phyloP scores from a whole-genome alignment of 2,329 filamentous ascomycete species.

The Fusarium fujikuroi region DNA sequence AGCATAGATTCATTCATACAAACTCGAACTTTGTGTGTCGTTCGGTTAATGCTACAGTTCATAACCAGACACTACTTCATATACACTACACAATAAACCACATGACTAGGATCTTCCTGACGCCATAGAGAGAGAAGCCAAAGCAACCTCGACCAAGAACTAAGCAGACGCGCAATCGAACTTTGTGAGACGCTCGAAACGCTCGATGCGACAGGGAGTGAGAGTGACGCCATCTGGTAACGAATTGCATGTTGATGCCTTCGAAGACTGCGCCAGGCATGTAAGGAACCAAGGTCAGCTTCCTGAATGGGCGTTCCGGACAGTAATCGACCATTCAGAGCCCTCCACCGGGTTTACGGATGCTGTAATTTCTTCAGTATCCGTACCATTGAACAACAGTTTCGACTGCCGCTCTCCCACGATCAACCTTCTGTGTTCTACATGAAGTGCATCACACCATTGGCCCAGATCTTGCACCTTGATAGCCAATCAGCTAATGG shows the following conservation, averaged over 20 bases:
- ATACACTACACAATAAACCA: constrained; percentile 11
- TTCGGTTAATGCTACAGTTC: constrained; percentile 8
- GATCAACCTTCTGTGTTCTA: constrained; percentile 17
- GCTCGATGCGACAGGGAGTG: constrained; percentile 30
- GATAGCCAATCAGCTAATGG: constrained; percentile 33
- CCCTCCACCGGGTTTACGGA: constrained; percentile 17
- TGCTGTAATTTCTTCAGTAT: constrained; percentile 33
- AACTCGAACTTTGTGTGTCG: not conserved
- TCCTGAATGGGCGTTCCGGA: constrained; percentile 31
- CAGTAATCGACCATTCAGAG: constrained; percentile 30
- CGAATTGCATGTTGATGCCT: constrained; percentile 33
- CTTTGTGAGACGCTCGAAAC: constrained; percentile 38
- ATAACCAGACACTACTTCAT: constrained; percentile 13
- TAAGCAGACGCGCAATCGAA: constrained; percentile 26
- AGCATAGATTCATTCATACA: constrained; percentile 12
- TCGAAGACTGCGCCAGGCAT: constrained; percentile 24
- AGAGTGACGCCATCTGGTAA: constrained; percentile 44
- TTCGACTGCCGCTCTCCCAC: constrained; percentile 22
- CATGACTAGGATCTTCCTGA: constrained; percentile 18
- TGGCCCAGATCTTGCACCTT: constrained; percentile 35
- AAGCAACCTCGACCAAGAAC: constrained; percentile 1
- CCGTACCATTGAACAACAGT: constrained; percentile 1
- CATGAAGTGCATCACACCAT: constrained; percentile 30
- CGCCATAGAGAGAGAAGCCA: constrained; percentile 6
- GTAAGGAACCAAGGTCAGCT: constrained; percentile 22